Base-by-base conservation (phyloP, 2,329 filamentous ascomycete genomes). In the Verticillium albo-atrum region DNA sequence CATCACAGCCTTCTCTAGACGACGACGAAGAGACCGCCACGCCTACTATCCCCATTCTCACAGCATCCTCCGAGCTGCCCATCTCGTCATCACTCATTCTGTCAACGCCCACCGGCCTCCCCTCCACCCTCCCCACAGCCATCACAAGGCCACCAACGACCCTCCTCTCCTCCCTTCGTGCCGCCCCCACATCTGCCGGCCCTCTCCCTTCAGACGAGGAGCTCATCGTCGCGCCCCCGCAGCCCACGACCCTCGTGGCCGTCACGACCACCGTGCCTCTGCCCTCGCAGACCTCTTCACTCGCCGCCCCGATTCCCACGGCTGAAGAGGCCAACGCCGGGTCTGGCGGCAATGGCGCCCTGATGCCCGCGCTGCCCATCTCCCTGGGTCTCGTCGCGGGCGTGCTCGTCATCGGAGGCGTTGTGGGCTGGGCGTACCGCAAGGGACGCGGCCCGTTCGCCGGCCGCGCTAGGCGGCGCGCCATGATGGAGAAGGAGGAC, bases 341-440 rank as follows among this genome's bases (percentile, higher is more conserved):
- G 6, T 26, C 35, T 17, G 23, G 23, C 55, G 23, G 37, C 25
- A 23, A 54, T 25, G 55, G 54, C 12, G 56, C 55, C 15, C 55
- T 64, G 27, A 64, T 64, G 62, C 62, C 62, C 15, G 62, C 62
- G 32, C 61, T 64, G 55, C 61, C 62, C 2, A 64, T 64, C 54
- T 47, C 62, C 6, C 55, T 64, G 2, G 62, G 62, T 20, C 57
- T 61, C 20, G 61, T 58, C 3, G 62, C 61, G 14, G 62, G 62
- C 35, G 59, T 64, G 3, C 25, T 63, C n/a, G 55, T 62, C 34
- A 50, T 64, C 15, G 62, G 61, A 9, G 55, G 61, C 20, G 17
- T 61, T 9, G 20, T 59, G 25, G 62, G 62, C 25, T 37, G 58
- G 47, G 57, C 63, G 9, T 63, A 64, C 56, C 42, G 59, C 20